phyloP scores from a whole-genome alignment of 495 filamentous ascomycete species.

The Pyrenopolyporus hunteri region DNA sequence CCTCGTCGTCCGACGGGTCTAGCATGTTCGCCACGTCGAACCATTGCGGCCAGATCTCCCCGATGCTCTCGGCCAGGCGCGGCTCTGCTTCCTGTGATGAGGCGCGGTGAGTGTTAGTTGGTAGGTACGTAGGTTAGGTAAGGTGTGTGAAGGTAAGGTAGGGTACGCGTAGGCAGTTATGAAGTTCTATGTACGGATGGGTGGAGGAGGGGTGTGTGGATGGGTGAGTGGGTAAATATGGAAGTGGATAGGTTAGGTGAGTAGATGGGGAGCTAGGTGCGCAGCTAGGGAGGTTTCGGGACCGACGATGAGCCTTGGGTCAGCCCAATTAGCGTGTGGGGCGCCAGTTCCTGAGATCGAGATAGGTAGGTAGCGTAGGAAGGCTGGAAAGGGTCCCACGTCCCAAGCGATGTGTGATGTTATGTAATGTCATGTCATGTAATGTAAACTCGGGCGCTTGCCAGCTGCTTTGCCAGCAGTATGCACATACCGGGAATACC shows the following conservation, averaged over 20 bases:
- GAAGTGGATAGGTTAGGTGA: background rate
- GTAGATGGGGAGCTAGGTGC: background rate
- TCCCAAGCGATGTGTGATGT: too few species aligned
- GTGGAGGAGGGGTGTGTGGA: too few species aligned
- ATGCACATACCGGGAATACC: constrained; percentile 52
- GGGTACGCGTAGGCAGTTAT: too few species aligned
- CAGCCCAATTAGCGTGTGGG: background rate
- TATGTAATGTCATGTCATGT: too few species aligned
- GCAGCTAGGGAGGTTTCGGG: background rate
- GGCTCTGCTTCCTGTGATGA: constrained; percentile 44
- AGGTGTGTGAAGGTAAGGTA: background rate
- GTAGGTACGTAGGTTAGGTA: background rate
- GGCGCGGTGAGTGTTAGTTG: background rate
- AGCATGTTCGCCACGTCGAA: constrained; percentile 49
- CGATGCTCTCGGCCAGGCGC: constrained; percentile 47
- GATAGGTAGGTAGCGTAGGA: too few species aligned
- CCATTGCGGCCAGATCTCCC: constrained; percentile 48
- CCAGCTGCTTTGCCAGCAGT: too few species aligned
- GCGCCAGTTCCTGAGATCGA: too few species aligned
- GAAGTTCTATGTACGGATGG: too few species aligned
- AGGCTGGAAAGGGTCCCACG: too few species aligned
- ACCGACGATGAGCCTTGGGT: background rate
- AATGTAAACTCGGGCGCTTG: too few species aligned
- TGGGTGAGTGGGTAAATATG: background rate
- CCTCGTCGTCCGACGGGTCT: constrained; percentile 45